Evolutionary conservation across 2,329 filamentous ascomycete species (phyloP).

Genomic region (Proliferodiscus dingleyae): DNA sequence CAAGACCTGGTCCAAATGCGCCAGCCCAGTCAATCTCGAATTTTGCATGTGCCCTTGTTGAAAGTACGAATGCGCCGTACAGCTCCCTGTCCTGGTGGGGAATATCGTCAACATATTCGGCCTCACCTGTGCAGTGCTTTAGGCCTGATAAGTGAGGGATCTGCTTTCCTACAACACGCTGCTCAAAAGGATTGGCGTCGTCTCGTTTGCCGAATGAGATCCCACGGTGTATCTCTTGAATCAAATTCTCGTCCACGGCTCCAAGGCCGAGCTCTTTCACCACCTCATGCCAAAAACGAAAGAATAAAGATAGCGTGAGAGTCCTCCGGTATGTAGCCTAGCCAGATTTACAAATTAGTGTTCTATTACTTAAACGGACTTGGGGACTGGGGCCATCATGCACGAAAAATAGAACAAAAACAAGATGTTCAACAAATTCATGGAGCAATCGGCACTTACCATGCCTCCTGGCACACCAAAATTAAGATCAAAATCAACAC

Average conservation of each 20-base stretch:
- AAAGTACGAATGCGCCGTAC: conserved; percentile 80
- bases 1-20: conserved; percentile 60
- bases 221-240: conserved; percentile 76
- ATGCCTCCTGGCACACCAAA: conserved; percentile 93
- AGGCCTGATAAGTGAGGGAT: conserved; percentile 80
- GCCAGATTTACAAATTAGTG: no score
- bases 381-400: no score
- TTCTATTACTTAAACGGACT: no score
- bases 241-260: conserved; percentile 63
- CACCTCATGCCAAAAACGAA: conserved; percentile 89
- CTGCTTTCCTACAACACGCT: conserved; percentile 75
- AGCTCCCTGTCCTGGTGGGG: conserved; percentile 80
- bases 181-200: conserved; percentile 72
- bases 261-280: conserved; percentile 53
- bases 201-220: conserved; percentile 72
- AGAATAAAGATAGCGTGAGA: conserved; percentile 86
- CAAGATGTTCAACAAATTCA: no score
- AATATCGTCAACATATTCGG: conserved; percentile 93
- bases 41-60: conserved; percentile 80
- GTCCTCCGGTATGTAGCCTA: conserved; percentile 76
- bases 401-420: no score
- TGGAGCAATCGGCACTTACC: no score
- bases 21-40: conserved; percentile 70
- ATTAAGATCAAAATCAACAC: conserved; percentile 75
- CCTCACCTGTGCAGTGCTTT: conserved; percentile 88